Percentiles rank a stretch among this genome's conserved stretches.
Conservation (phyloP, 805 yeast species). For the Hemisphaericaspora nanyangensis region DNA sequence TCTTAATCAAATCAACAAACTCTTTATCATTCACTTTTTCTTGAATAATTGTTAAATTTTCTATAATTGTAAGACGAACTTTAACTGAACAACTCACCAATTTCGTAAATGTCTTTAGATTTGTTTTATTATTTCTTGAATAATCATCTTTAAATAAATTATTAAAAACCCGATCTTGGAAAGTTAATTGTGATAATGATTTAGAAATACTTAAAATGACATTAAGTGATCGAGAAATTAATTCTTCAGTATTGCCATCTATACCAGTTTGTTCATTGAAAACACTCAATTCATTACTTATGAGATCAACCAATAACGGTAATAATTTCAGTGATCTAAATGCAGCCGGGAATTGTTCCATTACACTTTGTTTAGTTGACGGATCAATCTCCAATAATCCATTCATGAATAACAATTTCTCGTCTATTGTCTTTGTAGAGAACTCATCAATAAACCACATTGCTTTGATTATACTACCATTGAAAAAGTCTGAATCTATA, state of each 20-base stretch:
- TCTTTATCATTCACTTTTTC: constrained; percentile 50
- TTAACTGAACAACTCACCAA: constrained; percentile 30
- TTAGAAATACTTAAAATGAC: constrained; percentile 62
- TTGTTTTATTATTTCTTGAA: constrained; percentile 17
- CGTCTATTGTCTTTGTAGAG: constrained; percentile 65
- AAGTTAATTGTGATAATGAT: constrained; percentile 69
- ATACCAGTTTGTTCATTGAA: constrained; percentile 21
- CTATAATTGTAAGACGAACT: constrained; percentile 30
- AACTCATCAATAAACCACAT: constrained; percentile 80
- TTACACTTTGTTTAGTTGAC: constrained; percentile 13
- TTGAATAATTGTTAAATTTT: constrained; percentile 45
- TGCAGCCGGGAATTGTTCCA: constrained; percentile 36
- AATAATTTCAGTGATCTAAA: constrained; percentile 66
- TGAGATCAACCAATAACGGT: constrained; percentile 57
- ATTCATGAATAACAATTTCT: constrained; percentile 63
- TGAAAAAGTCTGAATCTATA: constrained; percentile 69
- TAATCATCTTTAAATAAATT: constrained; percentile 25
- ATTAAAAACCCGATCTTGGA: constrained; percentile 65
- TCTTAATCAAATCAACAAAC: constrained; percentile 45
- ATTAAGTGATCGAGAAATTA: constrained; percentile 46
- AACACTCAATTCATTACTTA: constrained; percentile 37
- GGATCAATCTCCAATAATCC: constrained; percentile 46
- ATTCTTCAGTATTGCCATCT: constrained; percentile 17
- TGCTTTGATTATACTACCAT: constrained; percentile 77
- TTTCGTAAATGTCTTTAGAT: constrained; percentile 17